Evolutionary conservation across 805 yeast species (phyloP).

Genomic region (Nakazawaea laoshanensis): DNA sequence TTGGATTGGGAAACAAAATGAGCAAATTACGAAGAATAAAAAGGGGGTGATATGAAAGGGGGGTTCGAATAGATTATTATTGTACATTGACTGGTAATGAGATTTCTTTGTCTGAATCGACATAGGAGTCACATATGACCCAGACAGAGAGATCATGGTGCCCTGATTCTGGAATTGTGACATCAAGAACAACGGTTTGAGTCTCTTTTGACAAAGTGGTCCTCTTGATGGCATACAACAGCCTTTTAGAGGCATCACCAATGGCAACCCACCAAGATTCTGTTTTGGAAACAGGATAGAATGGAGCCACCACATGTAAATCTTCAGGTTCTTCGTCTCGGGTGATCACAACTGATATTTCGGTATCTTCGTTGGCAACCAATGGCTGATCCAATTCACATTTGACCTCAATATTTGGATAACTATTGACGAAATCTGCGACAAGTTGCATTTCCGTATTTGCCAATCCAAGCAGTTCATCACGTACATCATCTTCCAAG

Average conservation of each 20-base stretch:
- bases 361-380: slow-evolving; percentile 38
- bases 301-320: slow-evolving; percentile 47
- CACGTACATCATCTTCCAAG: slow-evolving; percentile 57
- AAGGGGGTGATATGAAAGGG: too few relatives aligned
- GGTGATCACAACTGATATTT: slow-evolving; percentile 38
- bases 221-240: slow-evolving; percentile 68
- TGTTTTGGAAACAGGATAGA: slow-evolving; percentile 48
- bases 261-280: slow-evolving; percentile 87
- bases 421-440: slow-evolving; percentile 83
- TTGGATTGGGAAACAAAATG: too few relatives aligned
- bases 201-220: slow-evolving; percentile 42
- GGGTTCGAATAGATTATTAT: too few relatives aligned
- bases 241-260: slow-evolving; percentile 55
- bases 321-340: slow-evolving; percentile 76
- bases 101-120: slow-evolving; percentile 89
- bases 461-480: slow-evolving; percentile 43
- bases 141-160: slow-evolving; percentile 57
- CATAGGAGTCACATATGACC: slow-evolving; percentile 85
- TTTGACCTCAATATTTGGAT: slow-evolving; percentile 74
- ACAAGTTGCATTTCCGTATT: slow-evolving; percentile 49
- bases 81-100: slow-evolving; percentile 39
- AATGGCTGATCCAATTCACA: slow-evolving; percentile 32
- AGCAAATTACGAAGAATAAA: too few relatives aligned
- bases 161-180: slow-evolving; percentile 55
- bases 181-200: slow-evolving; percentile 44